Conservation (phyloP, 306 rosid genomes). For the Trifolium subterraneum region DNA sequence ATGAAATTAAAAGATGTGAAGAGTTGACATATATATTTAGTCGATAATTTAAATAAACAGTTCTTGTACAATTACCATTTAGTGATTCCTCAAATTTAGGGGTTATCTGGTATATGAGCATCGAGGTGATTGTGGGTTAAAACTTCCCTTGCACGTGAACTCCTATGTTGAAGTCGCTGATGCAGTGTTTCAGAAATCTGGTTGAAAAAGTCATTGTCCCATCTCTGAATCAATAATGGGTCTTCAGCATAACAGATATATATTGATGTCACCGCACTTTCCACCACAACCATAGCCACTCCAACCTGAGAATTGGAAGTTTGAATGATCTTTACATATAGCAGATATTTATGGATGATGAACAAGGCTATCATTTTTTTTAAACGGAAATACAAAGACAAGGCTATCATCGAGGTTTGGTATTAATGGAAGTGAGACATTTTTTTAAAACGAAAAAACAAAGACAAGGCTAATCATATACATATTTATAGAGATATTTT, state of each 20-base stretch:
- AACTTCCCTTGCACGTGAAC: conserved; percentile 77
- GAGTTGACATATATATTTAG: not conserved
- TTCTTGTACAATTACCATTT: not conserved
- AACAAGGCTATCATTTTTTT: not conserved
- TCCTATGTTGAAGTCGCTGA: conserved; percentile 89
- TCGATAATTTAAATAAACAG: not conserved
- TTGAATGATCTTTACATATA: not conserved
- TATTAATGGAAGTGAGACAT: no score
- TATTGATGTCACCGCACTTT: conserved; percentile 95
- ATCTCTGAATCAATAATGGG: conserved; percentile 81
- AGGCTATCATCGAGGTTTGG: no score
- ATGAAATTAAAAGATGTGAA: not conserved
- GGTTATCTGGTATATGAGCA: conserved; percentile 41
- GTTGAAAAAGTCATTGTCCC: conserved; percentile 93
- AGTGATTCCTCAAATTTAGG: conserved; percentile 27
- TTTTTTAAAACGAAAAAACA: no score
- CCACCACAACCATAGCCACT: conserved; percentile 94
- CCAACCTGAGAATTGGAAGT: conserved; percentile 67
- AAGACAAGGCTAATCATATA: no score
- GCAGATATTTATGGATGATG: not conserved
- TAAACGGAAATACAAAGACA: not conserved
- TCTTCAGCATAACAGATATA: conserved; percentile 96
- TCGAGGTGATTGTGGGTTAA: conserved; percentile 57
- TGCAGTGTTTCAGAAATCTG: conserved; percentile 92
- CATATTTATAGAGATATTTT: not conserved